phyloP scores from a whole-genome alignment of 2,329 filamentous ascomycete species.

The Trichoderma guizhouense region DNA sequence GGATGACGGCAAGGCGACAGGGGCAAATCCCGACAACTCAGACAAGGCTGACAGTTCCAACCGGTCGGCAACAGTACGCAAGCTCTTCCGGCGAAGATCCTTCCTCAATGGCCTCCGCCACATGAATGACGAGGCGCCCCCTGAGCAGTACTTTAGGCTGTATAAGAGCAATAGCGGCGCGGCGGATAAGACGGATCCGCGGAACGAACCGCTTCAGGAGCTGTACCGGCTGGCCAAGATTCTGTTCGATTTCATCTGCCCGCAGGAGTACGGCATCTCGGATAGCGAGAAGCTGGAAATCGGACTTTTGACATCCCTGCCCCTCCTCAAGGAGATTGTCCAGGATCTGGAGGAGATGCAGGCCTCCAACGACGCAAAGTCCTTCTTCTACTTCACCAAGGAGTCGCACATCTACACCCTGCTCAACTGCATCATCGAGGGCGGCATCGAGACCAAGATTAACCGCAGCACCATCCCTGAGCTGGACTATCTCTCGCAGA shows the following conservation, averaged over 20 bases:
- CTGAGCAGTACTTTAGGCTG: slow-evolving; percentile 82
- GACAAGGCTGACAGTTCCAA: slow-evolving; percentile 41
- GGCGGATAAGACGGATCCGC: slow-evolving; percentile 70
- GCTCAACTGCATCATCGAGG: slow-evolving; percentile 95
- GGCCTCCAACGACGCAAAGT: slow-evolving; percentile 88
- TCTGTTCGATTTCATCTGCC: slow-evolving; percentile 96
- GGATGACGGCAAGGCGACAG: slow-evolving; percentile 34
- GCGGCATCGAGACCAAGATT: slow-evolving; percentile 95
- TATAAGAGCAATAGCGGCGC: slow-evolving; percentile 70
- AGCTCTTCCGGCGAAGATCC: slow-evolving; percentile 59
- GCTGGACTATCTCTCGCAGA: slow-evolving; percentile 94
- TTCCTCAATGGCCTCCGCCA: slow-evolving; percentile 54
- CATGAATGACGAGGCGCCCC: slow-evolving; percentile 52
- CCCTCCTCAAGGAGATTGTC: slow-evolving; percentile 93
- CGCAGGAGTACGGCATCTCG: slow-evolving; percentile 95
- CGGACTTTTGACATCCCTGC: slow-evolving; percentile 87
- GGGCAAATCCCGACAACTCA: slow-evolving; percentile 31
- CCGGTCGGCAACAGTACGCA: slow-evolving; percentile 36
- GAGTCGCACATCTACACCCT: slow-evolving; percentile 98
- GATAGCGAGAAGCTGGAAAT: slow-evolving; percentile 98
- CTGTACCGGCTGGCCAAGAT: slow-evolving; percentile 92
- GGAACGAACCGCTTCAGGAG: slow-evolving; percentile 85
- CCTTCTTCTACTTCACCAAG: slow-evolving; percentile 98
- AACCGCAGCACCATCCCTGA: slow-evolving; percentile 92
- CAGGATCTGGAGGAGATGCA: slow-evolving; percentile 96